A percentile compares a stretch with the other conserved stretches of the same genome.
Conservation (phyloP, 2,329 filamentous ascomycete species). For the Ceratocystis harringtonii region DNA sequence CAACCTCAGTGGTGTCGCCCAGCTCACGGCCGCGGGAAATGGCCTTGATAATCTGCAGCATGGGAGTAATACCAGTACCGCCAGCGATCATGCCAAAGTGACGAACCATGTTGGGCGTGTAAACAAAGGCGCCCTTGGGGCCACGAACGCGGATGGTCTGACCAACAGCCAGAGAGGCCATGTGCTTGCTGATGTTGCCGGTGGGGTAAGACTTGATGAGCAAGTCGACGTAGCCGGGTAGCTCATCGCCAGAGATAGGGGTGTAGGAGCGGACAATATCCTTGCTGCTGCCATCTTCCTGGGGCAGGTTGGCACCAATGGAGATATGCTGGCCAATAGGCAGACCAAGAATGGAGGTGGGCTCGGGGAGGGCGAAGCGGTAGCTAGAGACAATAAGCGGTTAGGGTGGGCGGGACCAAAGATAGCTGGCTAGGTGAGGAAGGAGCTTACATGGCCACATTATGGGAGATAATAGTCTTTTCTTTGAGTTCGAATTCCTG, state of each 20-base stretch:
- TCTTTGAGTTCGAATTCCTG: slow-evolving; percentile 87
- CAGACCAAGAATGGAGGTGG: slow-evolving; percentile 73
- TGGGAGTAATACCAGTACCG: slow-evolving; percentile 93
- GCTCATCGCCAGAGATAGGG: slow-evolving; percentile 76
- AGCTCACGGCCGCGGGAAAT: slow-evolving; percentile 66
- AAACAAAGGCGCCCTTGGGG: slow-evolving; percentile 95
- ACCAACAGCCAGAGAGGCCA: slow-evolving; percentile 69
- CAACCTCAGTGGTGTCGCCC: slow-evolving; percentile 76
- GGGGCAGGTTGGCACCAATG: slow-evolving; percentile 60
- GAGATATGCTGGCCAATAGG: slow-evolving; percentile 99
- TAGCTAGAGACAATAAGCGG: slow-evolving; percentile 41
- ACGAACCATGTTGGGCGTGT: slow-evolving; percentile 90
- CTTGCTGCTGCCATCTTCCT: slow-evolving; percentile 56
- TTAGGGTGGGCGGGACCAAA: neutral
- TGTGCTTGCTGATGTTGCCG: slow-evolving; percentile 91
- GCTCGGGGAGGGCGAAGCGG: slow-evolving; percentile 71
- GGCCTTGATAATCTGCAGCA: slow-evolving; percentile 90
- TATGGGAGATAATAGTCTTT: slow-evolving; percentile 93
- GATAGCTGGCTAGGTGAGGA: neutral
- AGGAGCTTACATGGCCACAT: slow-evolving; percentile 71
- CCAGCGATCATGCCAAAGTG: slow-evolving; percentile 97
- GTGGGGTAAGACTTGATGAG: slow-evolving; percentile 96
- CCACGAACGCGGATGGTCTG: slow-evolving; percentile 81
- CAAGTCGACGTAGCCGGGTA: slow-evolving; percentile 85
- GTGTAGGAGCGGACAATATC: slow-evolving; percentile 87